These are phyloP conservation scores for Aspergillus jensenii DNA, from an alignment of 2,329 filamentous ascomycete genomes.

Conservation along the genomic window DNA sequence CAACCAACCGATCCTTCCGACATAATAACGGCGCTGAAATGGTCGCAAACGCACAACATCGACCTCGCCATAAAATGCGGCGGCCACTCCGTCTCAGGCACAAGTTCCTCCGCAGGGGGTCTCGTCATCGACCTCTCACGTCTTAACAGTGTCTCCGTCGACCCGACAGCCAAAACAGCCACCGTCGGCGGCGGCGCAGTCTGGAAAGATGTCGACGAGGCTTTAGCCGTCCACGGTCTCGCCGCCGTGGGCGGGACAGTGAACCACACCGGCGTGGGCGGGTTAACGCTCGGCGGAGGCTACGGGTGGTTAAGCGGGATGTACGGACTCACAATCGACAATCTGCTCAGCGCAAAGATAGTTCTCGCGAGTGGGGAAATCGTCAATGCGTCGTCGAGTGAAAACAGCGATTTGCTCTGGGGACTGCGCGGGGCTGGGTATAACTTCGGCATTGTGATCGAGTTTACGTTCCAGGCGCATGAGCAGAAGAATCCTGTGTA, in stretches of 20 bases:
- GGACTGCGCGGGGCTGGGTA: constrained; percentile 44
- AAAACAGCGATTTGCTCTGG: constrained; percentile 52
- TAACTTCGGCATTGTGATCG: constrained; percentile 44
- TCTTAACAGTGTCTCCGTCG: constrained; percentile 53
- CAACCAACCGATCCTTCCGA: constrained; percentile 11
- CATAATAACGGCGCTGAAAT: constrained; percentile 21
- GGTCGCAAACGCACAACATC: constrained; percentile 45
- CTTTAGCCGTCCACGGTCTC: constrained; percentile 51
- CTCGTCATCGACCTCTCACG: constrained; percentile 57
- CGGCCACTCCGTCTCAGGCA: constrained; percentile 56
- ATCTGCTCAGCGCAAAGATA: constrained; percentile 39
- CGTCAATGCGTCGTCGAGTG: constrained; percentile 34
- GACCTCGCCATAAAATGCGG: constrained; percentile 57
- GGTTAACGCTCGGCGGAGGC: constrained; percentile 58
- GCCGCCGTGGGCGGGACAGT: constrained; percentile 62
- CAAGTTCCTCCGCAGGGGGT: constrained; percentile 52
- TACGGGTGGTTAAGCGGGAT: constrained; percentile 56
- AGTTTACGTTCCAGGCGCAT: constrained; percentile 41
- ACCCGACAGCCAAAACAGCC: constrained; percentile 47
- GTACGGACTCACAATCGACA: constrained; percentile 55
- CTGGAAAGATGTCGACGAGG: constrained; percentile 52
- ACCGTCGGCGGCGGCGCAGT: constrained; percentile 52
- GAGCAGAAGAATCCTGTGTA: constrained; percentile 35
- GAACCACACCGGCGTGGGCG: constrained; percentile 61
- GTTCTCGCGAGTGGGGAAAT: constrained; percentile 40